Conservation (phyloP, 2,329 filamentous ascomycete genomes). For the Trichoderma asperellum region DNA sequence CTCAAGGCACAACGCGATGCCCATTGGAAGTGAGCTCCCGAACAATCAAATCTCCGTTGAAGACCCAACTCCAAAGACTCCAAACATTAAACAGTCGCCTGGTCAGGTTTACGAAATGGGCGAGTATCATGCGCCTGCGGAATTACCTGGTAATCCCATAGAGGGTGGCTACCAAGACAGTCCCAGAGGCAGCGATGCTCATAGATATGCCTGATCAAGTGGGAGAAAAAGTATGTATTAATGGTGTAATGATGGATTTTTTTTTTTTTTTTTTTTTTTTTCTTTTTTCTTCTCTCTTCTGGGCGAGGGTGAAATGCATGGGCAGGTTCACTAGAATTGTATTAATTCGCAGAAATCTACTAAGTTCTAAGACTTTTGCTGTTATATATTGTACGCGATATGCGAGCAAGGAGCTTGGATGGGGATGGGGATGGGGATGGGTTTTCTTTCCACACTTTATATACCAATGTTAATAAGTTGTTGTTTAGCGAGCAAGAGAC, state of each 20-base stretch:
- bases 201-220: neutral
- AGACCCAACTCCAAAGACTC: neutral
- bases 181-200: neutral
- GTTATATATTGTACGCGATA: neutral
- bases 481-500: neutral
- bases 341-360: neutral
- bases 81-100: neutral
- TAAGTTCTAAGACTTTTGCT: neutral
- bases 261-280: neutral
- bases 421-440: neutral
- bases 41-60: neutral
- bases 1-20: neutral
- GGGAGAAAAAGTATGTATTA: neutral
- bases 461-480: neutral
- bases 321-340: neutral
- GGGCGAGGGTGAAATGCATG: neutral
- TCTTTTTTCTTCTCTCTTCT: no score
- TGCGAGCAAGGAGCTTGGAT: neutral
- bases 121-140: neutral
- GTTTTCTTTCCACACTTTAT: neutral
- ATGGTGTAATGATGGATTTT: constrained; percentile 2
- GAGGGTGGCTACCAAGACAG: neutral
- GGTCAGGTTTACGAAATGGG: constrained; percentile 19
- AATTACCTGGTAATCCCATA: neutral
- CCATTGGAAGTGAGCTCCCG: neutral